phyloP scores from a whole-genome alignment of 176 grass and related monocot genomes.

The Puccinellia tenuiflora region DNA sequence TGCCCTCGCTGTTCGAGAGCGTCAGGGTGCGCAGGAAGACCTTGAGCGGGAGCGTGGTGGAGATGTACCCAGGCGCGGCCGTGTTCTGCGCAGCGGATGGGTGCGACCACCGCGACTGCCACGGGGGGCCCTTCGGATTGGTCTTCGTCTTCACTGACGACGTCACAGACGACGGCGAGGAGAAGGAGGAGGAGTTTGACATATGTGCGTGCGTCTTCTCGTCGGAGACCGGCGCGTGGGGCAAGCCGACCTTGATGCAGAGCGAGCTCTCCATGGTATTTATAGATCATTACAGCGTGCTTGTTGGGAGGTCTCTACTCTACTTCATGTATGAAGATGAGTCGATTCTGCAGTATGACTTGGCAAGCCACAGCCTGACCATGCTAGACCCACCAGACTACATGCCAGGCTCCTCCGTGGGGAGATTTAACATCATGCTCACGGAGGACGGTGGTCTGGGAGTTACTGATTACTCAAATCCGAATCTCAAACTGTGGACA shows the following conservation, averaged over 20 bases:
- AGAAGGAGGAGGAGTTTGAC: no score
- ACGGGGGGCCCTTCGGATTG: background rate
- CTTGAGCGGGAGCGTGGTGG: no score
- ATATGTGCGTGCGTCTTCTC: background rate
- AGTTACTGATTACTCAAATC: background rate
- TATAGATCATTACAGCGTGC: background rate
- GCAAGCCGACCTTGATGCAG: background rate
- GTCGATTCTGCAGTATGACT: background rate
- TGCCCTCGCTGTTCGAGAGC: background rate
- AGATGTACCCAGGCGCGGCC: background rate
- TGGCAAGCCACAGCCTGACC: background rate
- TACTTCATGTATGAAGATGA: background rate
- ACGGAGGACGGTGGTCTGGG: background rate
- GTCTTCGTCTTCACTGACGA: background rate
- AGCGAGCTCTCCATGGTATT: background rate
- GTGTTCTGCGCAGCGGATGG: background rate
- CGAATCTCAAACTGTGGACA: background rate
- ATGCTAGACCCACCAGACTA: background rate
- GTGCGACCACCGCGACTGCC: background rate
- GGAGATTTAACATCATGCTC: background rate
- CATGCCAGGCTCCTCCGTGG: no score
- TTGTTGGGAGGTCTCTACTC: background rate
- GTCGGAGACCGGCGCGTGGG: background rate
- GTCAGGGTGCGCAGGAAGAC: no score
- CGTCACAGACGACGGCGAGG: no score